Base-by-base conservation (phyloP, 2,329 filamentous ascomycete species). In the Myriosclerotinia curreyana region DNA sequence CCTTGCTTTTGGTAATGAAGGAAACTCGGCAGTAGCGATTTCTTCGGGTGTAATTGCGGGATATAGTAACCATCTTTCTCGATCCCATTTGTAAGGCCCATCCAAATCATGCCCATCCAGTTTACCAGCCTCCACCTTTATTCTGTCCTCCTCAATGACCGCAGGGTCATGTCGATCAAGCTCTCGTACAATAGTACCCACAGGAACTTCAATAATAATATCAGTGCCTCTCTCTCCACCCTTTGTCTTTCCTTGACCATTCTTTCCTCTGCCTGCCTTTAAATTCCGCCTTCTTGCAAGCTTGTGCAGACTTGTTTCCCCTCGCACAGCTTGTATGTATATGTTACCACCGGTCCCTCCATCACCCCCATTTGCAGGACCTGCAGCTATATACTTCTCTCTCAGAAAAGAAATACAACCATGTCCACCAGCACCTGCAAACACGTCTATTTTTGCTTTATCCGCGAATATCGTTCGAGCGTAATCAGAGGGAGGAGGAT, bases 331-430 rank as follows among this genome's bases (percentile, higher is more conserved):
- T 77, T 98, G 94, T 65, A 99, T 96, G 76, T 96, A 98, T 69
- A 99, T 82, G 71, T 90, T 96, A 48, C 95, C 95, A 67, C 95
- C 95, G 64, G 86, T 89, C 5, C 95, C 95, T 50, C 95, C 95
- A 74, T 99, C 92, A 66, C 95, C 95, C 56, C 95, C 95, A 76
- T 99, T 98, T 12, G 95, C 86, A 14, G 95, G 95, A 0, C 95
- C 95, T 68, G 96, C 88, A 52, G 88, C 85, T 38, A 97, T 82
- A 76, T 90, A 98, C 68, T 94, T 94, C 72, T 99, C 95, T 25
- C 94, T 88, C 51, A 96, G 79, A 75, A 98, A 99, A 0, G 95
- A 95, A 59, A 98, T 91, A 74, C 95, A 99, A 68, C 95, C 95
- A 73, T 95, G 88, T 11, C 95, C 95, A 34, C 95, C 95, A 2